A percentile compares a stretch with the other conserved stretches of the same genome.
These are phyloP conservation scores for Didymella pinodella DNA, from an alignment of 2,329 filamentous ascomycete genomes.

Conservation along the genomic window DNA sequence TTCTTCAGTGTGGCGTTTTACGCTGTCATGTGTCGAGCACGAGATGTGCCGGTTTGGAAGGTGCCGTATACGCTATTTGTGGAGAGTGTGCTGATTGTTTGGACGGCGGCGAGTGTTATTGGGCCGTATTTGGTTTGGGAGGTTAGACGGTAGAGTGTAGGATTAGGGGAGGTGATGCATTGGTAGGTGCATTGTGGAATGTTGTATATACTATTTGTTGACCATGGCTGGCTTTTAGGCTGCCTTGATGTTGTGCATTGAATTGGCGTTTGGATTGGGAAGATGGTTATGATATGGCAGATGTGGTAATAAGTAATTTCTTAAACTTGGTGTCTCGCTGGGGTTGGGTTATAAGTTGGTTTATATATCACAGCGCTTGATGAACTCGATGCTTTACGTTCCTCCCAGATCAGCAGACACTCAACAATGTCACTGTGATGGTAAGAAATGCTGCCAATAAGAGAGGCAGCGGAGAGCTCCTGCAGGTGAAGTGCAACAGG, in stretches of 20 bases:
- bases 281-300: not conserved
- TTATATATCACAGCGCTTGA: no score
- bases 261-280: not conserved
- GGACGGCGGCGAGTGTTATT: conserved; percentile 82
- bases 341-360: no score
- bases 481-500: not conserved
- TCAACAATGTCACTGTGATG: no score
- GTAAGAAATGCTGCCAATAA: no score
- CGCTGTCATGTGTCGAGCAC: conserved; percentile 76
- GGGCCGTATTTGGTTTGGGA: conserved; percentile 81
- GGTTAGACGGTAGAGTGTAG: conserved; percentile 50
- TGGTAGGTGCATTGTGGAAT: not conserved
- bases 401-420: no score
- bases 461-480: not conserved
- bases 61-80: conserved; percentile 64
- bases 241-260: not conserved
- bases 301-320: conserved; percentile 9
- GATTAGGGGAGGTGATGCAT: not conserved
- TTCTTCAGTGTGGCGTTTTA: conserved; percentile 95
- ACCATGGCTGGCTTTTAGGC: conserved; percentile 1
- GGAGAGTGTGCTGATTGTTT: conserved; percentile 74
- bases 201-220: conserved; percentile 1
- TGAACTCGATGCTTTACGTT: no score
- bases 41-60: conserved; percentile 53
- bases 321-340: not conserved